Evolutionary conservation across 2,329 filamentous ascomycete genomes (phyloP).

Genomic region (Pochonia chlamydosporia): DNA sequence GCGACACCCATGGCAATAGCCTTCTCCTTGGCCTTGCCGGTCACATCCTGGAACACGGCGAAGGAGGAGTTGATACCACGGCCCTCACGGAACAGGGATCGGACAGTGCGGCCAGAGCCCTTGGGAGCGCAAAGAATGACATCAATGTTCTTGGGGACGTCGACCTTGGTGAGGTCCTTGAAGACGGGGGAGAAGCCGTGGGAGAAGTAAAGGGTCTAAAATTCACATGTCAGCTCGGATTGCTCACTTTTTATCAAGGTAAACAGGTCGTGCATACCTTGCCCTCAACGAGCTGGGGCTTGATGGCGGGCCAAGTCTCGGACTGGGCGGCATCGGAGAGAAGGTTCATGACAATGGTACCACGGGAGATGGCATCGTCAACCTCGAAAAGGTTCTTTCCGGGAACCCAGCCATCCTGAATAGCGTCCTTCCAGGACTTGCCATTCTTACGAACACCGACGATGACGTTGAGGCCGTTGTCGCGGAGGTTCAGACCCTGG

Average conservation of each 20-base stretch:
- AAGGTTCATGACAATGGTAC: constrained; percentile 98
- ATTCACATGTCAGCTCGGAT: not conserved
- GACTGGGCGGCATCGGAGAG: constrained; percentile 96
- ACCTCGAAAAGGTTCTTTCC: constrained; percentile 99
- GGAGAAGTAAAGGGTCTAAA: constrained; percentile 97
- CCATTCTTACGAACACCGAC: constrained; percentile 98
- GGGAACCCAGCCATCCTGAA: constrained; percentile 95
- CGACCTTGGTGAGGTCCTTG: constrained; percentile 98
- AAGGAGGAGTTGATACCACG: constrained; percentile 99
- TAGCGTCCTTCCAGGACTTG: constrained; percentile 95
- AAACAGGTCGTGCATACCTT: constrained; percentile 57
- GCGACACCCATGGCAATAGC: constrained; percentile 94
- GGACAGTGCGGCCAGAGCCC: constrained; percentile 97
- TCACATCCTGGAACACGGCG: constrained; percentile 97
- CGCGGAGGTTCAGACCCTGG: constrained; percentile 98
- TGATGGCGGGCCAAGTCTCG: constrained; percentile 97
- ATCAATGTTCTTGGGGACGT: constrained; percentile 91
- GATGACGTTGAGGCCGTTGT: constrained; percentile 99
- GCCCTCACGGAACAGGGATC: constrained; percentile 97
- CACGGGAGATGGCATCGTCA: constrained; percentile 88
- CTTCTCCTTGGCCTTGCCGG: constrained; percentile 97
- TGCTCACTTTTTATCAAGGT: not conserved
- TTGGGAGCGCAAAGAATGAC: constrained; percentile 99
- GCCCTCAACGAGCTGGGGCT: constrained; percentile 96
- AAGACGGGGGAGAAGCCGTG: constrained; percentile 99